phyloP scores from a whole-genome alignment of 2,329 filamentous ascomycete genomes.

The Incumbomyces delicatus region DNA sequence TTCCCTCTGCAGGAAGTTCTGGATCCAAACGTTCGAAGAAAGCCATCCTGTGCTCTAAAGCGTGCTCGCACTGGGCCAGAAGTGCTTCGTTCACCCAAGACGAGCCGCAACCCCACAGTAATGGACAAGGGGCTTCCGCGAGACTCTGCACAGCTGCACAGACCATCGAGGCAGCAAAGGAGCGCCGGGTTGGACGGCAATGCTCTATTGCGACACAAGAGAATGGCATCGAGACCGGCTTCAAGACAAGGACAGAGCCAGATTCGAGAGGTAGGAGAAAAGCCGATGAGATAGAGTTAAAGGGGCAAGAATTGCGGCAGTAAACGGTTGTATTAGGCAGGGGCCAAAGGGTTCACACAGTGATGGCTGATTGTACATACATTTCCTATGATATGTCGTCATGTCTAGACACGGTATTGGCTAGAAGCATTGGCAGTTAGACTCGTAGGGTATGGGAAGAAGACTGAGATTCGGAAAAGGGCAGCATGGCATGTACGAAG shows the following conservation, averaged over 20 bases:
- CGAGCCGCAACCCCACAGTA: background rate
- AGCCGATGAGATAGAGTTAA: background rate
- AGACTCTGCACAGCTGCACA: background rate
- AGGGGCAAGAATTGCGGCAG: background rate
- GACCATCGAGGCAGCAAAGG: conserved; percentile 3
- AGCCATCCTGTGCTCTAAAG: background rate
- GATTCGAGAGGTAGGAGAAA: background rate
- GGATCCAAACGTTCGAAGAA: background rate
- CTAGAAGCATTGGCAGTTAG: no score
- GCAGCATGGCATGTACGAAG: background rate
- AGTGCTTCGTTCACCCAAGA: background rate
- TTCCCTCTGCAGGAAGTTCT: background rate
- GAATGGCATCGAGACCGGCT: background rate
- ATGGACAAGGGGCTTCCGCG: background rate
- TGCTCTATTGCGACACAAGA: no score
- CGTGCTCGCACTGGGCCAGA: background rate
- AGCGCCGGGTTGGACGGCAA: no score
- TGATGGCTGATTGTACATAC: no score
- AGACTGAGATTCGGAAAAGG: background rate
- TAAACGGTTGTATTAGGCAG: no score
- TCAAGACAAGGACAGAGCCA: background rate
- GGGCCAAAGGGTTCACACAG: no score
- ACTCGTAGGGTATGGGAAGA: background rate
- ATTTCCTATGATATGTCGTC: no score
- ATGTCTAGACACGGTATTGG: no score